These are phyloP conservation scores for Exophiala spinifera DNA, from an alignment of 2,329 filamentous ascomycete species.

Conservation along the genomic window DNA sequence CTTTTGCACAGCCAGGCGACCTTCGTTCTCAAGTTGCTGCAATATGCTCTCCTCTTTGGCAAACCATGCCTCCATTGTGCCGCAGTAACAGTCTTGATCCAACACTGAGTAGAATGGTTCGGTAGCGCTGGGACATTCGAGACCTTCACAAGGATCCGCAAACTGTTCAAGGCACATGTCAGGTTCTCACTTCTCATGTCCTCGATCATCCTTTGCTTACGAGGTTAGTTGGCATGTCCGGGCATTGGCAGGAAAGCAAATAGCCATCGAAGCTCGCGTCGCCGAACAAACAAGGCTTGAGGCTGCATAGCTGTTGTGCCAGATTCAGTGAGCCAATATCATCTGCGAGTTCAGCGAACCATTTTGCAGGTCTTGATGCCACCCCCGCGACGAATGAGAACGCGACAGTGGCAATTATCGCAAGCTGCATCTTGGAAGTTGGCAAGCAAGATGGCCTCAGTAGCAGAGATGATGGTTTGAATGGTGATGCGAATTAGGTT, in stretches of 20 bases:
- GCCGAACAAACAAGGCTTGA: slow-evolving; percentile 16
- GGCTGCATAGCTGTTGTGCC: slow-evolving; percentile 12
- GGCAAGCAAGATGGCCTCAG: background rate
- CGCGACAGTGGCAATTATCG: slow-evolving; percentile 3
- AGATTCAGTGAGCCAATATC: background rate
- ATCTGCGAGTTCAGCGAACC: background rate
- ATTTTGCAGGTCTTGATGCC: slow-evolving; percentile 12
- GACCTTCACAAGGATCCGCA: slow-evolving; percentile 6
- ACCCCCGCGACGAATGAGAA: slow-evolving; percentile 5
- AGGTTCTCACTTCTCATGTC: background rate
- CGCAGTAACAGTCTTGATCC: slow-evolving; percentile 14
- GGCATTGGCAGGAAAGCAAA: slow-evolving; percentile 12
- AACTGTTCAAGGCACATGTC: slow-evolving; percentile 5
- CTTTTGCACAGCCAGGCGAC: no score
- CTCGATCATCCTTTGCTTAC: slow-evolving; percentile 2
- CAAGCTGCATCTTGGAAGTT: background rate
- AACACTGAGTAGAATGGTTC: slow-evolving; percentile 20
- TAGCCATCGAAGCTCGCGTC: slow-evolving; percentile 6
- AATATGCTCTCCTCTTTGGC: background rate
- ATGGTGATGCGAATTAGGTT: background rate
- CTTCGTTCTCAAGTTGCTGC: background rate
- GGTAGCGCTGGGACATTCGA: slow-evolving; percentile 5
- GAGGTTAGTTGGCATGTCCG: slow-evolving; percentile 3
- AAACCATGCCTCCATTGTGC: slow-evolving; percentile 12
- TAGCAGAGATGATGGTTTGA: background rate